Base-by-base conservation (phyloP, 306 rosid species). In the Macrotyloma uniflorum region DNA sequence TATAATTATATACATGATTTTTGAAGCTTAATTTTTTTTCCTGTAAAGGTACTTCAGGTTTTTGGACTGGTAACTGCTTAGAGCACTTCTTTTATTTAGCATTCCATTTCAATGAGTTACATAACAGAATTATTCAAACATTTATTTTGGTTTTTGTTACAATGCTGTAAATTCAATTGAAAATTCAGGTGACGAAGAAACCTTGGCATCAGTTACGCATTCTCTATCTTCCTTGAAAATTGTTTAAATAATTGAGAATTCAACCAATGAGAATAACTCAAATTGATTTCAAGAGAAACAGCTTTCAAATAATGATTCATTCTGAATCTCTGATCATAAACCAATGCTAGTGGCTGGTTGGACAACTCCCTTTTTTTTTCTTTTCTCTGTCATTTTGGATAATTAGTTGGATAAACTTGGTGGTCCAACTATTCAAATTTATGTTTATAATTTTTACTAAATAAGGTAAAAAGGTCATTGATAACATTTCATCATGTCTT, bases 1-100 rank as follows among this genome's bases (percentile, higher is more conserved):
- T 74, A 80, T 79, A 33, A 35, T 80, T 63, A 65, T 28, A 10
- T 58, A 50, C 36, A 43, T 77, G 35, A 61, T 63, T 64, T 51
- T 58, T 47, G 12, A 33, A 67, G 58, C 58, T 40, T 67, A n/a
- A 5, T 32, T 59, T 5, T 46, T 53, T 3, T 57, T 65, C 13
- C 20, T 9, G 11, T 16, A 7, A 79, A 33, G 59, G 30, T 40
- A 62, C 55, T 33, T 46, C 12, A 64, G 23, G 45, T 36, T 67
- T 69, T 24, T 50, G 28, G 50, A 61, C 68, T 81, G 42, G 53
- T 72, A 51, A 50, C 43, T 43, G 28, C 28, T 50, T 62, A 35
- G 42, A 8, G 20, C 30, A 33, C n/a, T n/a, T 58, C 8, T 50
- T 67, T 72, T 12, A 45, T 69, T 50, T 53, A 49, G 18, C 61